Conservation (phyloP, 1,284 basidiomycete species). For the Sanguinoderma infundibulare region DNA sequence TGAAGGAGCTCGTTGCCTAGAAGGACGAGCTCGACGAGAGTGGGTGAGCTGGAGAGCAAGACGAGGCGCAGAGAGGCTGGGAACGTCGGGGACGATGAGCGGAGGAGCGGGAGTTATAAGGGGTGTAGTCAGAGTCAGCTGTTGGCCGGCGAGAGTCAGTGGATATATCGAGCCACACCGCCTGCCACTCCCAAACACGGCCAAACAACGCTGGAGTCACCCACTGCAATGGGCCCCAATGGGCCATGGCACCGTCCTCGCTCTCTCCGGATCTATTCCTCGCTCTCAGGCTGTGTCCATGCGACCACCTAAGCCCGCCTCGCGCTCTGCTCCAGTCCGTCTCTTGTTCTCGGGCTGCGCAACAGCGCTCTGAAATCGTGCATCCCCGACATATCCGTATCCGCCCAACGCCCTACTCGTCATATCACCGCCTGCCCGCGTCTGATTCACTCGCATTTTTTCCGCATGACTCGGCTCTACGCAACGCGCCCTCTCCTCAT, state of each 20-base stretch:
- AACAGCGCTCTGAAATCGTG: background rate
- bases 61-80: conserved; percentile 3
- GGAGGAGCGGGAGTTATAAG: conserved; percentile 29
- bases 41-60: background rate
- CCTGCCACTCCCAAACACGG: conserved; percentile 31
- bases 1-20: conserved; percentile 27
- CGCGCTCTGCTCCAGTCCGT: background rate
- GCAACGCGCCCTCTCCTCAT: background rate
- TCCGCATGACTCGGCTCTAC: conserved; percentile 22
- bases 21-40: conserved; percentile 27
- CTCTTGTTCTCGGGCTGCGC: background rate
- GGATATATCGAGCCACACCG: conserved; percentile 23
- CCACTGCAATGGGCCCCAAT: background rate
- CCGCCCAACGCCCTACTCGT: background rate
- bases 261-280: conserved; percentile 1
- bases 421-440: conserved; percentile 11
- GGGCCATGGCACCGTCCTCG: background rate
- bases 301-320: too few species aligned
- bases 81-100: conserved; percentile 17
- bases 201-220: conserved; percentile 32
- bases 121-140: conserved; percentile 31
- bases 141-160: conserved; percentile 30
- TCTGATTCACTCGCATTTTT: conserved; percentile 12
- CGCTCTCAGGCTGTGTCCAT: conserved; percentile 9
- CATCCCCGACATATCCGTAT: background rate